Conservation (phyloP, 2,329 filamentous ascomycete genomes). For the Rugonectria rugulosa region DNA sequence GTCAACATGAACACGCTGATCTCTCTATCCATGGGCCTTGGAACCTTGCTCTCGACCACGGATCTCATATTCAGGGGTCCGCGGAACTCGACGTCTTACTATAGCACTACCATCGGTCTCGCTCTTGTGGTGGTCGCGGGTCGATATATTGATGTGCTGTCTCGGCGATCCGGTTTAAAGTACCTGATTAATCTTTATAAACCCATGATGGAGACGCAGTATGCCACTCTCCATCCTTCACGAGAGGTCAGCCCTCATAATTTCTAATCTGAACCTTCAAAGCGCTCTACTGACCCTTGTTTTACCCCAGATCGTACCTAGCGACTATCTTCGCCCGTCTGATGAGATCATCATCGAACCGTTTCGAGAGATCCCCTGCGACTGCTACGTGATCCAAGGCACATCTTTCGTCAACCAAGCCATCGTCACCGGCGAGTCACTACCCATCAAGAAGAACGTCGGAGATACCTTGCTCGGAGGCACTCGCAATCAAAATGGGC, state of each 20-base stretch:
- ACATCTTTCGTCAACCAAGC: slow-evolving; percentile 11
- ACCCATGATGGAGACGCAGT: slow-evolving; percentile 5
- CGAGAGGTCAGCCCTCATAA: not conserved
- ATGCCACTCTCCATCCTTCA: not conserved
- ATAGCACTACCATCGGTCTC: slow-evolving; percentile 3
- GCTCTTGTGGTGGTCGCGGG: slow-evolving; percentile 11
- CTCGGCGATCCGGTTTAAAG: not conserved
- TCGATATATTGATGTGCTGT: slow-evolving; percentile 13
- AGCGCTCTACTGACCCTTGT: not conserved
- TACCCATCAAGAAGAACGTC: slow-evolving; percentile 4
- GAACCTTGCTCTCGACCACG: not conserved
- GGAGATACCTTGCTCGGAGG: slow-evolving; percentile 8
- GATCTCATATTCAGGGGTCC: slow-evolving; percentile 4
- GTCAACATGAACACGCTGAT: slow-evolving; percentile 18
- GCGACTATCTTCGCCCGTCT: slow-evolving; percentile 1
- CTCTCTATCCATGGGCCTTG: slow-evolving; percentile 6
- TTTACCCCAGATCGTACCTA: not conserved
- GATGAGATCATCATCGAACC: slow-evolving; percentile 8
- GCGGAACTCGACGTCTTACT: not conserved
- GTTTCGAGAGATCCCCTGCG: slow-evolving; percentile 9
- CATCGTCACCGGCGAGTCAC: slow-evolving; percentile 13
- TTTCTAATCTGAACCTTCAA: not conserved
- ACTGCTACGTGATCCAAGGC: slow-evolving; percentile 12
- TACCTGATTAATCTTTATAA: slow-evolving; percentile 7
- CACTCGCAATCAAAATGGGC: slow-evolving; percentile 5